phyloP scores from a whole-genome alignment of 805 yeast species.

The Metschnikowia borealis region DNA sequence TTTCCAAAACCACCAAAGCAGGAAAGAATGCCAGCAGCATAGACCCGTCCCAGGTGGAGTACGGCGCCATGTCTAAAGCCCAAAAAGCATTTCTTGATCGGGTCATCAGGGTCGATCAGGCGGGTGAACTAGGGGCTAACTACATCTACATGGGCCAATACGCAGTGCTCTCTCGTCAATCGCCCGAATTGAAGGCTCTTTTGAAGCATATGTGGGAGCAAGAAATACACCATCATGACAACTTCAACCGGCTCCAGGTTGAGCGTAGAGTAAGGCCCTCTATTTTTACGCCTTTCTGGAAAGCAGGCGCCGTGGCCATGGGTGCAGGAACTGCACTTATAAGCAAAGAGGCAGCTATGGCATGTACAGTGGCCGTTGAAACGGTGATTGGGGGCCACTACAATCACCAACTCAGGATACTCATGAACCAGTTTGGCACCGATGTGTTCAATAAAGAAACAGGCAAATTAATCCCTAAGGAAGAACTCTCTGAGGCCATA shows the following conservation, averaged over 20 bases:
- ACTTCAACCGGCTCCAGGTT: slow-evolving; percentile 75
- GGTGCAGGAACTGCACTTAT: slow-evolving; percentile 84
- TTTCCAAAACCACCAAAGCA: slow-evolving; percentile 6
- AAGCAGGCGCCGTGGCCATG: slow-evolving; percentile 78
- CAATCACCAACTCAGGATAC: slow-evolving; percentile 78
- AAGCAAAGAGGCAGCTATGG: slow-evolving; percentile 97
- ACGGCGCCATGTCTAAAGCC: slow-evolving; percentile 43
- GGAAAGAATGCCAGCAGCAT: neutral
- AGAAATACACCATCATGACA: slow-evolving; percentile 83
- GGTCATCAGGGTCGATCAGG: slow-evolving; percentile 89
- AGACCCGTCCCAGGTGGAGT: slow-evolving; percentile 18
- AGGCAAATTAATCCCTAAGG: slow-evolving; percentile 23
- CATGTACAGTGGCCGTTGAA: slow-evolving; percentile 98
- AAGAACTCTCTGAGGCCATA: slow-evolving; percentile 22
- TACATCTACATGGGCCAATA: slow-evolving; percentile 91
- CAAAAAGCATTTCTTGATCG: slow-evolving; percentile 71
- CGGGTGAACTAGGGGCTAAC: slow-evolving; percentile 96
- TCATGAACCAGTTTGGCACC: slow-evolving; percentile 62
- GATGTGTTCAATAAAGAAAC: slow-evolving; percentile 35
- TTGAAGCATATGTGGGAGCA: slow-evolving; percentile 98
- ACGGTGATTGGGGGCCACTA: slow-evolving; percentile 97
- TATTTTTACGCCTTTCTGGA: slow-evolving; percentile 89
- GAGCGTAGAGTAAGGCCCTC: slow-evolving; percentile 87
- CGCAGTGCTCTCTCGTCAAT: slow-evolving; percentile 61
- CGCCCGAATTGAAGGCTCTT: slow-evolving; percentile 74